Percentiles rank a stretch among this genome's conserved stretches.
Evolutionary conservation across 2,329 filamentous ascomycete genomes (phyloP).

Genomic region (Fusarium marasasianum): DNA sequence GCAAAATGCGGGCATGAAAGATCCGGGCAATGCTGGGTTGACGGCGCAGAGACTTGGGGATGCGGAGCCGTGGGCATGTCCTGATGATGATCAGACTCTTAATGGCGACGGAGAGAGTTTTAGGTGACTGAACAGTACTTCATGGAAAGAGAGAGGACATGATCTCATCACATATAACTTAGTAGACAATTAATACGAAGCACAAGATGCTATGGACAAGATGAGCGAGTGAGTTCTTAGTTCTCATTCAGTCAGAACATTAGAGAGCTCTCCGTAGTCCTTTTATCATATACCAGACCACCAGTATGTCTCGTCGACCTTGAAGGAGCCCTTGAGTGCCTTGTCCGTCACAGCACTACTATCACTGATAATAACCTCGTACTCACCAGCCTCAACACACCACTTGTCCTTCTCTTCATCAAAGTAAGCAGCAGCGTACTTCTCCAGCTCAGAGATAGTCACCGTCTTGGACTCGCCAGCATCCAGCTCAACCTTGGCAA

Average conservation of each 20-base stretch:
- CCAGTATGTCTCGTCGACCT: constrained; percentile 69
- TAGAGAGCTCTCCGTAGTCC: not conserved
- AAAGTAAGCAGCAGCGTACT: constrained; percentile 75
- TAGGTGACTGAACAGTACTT: not conserved
- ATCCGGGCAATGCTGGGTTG: constrained; percentile 59
- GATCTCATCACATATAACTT: not conserved
- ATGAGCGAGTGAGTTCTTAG: not conserved
- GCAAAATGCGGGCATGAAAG: constrained; percentile 60
- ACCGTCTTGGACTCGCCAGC: constrained; percentile 67
- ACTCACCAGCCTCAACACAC: constrained; percentile 72
- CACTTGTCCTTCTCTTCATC: constrained; percentile 73
- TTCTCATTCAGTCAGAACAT: not conserved
- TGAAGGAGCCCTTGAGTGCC: constrained; percentile 62
- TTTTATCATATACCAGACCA: constrained; percentile 66
- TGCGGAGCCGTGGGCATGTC: constrained; percentile 27
- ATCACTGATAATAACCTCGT: constrained; percentile 68
- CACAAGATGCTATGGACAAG: not conserved
- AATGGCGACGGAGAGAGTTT: not conserved
- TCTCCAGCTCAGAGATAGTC: constrained; percentile 66
- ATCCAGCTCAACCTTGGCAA: constrained; percentile 69
- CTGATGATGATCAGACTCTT: not conserved
- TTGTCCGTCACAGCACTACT: constrained; percentile 63
- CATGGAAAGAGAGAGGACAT: not conserved
- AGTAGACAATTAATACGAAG: not conserved
- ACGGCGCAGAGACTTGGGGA: constrained; percentile 45